Evolutionary conservation across 1,139 yeast genomes (phyloP), one percentile per base, ranked within the genome.

Genomic region (Blastobotrys aristatus): DNA sequence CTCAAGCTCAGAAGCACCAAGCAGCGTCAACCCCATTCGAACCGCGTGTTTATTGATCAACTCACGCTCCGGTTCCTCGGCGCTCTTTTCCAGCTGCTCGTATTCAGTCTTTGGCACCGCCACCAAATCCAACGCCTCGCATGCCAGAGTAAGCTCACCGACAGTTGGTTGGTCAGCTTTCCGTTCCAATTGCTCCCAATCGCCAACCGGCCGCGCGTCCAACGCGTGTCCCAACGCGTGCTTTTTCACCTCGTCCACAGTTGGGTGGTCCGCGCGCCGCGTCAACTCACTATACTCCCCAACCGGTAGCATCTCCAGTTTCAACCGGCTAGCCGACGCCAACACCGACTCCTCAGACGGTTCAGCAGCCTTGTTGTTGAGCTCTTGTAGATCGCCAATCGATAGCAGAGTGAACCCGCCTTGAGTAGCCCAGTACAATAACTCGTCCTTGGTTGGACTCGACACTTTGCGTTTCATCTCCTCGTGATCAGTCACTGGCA

Each of bases 401-500:
- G 63, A 53, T 14, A 61, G 53, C 27, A 60, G 58, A 7, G 62
- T 57, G 18, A 57, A 46, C 2, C 65, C 64, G 21, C 51, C 48
- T 20, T 47, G 45, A 3, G 59, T 55, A 14, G 62, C 61, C 36
- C 53, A 32, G 13, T 53, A 46, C 29, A 49, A 53, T 40, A 59
- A 46, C 41, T 62, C 63, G 6, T 51, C 53, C 37, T 54, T 49
- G 16, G 63, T 51, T 5, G 64, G 65, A 21, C 47, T 48, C 2
- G 50, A 40, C 1, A 55, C 57, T 43, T 52, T 51, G n/a, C 58
- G 53, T 29, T 48, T 49, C 38, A 58, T 44, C 29, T 57, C 56
- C 24, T 55, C 55, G 22, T 64, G 58, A n/a, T 67, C 68, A 17
- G 54, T 54, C n/a, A 53, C 54, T 8, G 69, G 53, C 2, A 71